Percentiles rank a stretch among this genome's conserved stretches.
These are phyloP conservation scores for Yamadazyma takamatsuzukensis DNA, from an alignment of 805 yeast species.

Conservation along the genomic window DNA sequence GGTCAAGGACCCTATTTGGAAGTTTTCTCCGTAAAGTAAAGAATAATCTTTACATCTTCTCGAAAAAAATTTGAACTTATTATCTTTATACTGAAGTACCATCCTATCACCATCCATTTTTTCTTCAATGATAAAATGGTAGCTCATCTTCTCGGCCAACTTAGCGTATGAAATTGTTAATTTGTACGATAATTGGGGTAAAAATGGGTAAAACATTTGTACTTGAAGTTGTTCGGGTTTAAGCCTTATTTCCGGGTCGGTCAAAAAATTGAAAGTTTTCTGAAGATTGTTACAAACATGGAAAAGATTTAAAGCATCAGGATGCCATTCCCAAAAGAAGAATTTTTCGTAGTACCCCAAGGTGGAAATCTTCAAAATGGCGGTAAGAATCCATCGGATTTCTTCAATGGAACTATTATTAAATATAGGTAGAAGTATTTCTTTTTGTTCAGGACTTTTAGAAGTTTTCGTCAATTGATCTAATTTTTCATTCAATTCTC, in stretches of 20 bases:
- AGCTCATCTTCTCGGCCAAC: slow-evolving; percentile 44
- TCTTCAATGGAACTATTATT: slow-evolving; percentile 57
- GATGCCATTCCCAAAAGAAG: slow-evolving; percentile 67
- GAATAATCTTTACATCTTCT: slow-evolving; percentile 75
- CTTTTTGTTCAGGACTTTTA: slow-evolving; percentile 31
- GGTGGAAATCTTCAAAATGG: slow-evolving; percentile 57
- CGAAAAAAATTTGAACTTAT: slow-evolving; percentile 49
- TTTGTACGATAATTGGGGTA: slow-evolving; percentile 72
- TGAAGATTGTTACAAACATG: slow-evolving; percentile 64
- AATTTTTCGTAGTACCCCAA: slow-evolving; percentile 59
- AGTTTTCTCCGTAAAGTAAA: slow-evolving; percentile 57
- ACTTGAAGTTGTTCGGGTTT: slow-evolving; percentile 48
- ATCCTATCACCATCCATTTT: slow-evolving; percentile 93
- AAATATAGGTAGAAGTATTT: slow-evolving; percentile 47
- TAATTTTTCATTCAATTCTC: slow-evolving; percentile 26
- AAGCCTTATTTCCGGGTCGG: slow-evolving; percentile 31
- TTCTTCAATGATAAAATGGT: slow-evolving; percentile 75
- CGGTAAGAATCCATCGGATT: slow-evolving; percentile 63
- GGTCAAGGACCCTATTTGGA: slow-evolving; percentile 51
- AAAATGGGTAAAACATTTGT: slow-evolving; percentile 53
- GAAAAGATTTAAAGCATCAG: slow-evolving; percentile 64
- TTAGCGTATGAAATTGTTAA: slow-evolving; percentile 47
- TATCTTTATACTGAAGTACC: slow-evolving; percentile 60
- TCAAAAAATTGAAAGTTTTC: slow-evolving; percentile 46
- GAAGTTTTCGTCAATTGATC: slow-evolving; percentile 27